Evolutionary conservation across 2,329 filamentous ascomycete species (phyloP), one percentile per base, ranked within the genome.

Genomic region (Helotiales sp.): DNA sequence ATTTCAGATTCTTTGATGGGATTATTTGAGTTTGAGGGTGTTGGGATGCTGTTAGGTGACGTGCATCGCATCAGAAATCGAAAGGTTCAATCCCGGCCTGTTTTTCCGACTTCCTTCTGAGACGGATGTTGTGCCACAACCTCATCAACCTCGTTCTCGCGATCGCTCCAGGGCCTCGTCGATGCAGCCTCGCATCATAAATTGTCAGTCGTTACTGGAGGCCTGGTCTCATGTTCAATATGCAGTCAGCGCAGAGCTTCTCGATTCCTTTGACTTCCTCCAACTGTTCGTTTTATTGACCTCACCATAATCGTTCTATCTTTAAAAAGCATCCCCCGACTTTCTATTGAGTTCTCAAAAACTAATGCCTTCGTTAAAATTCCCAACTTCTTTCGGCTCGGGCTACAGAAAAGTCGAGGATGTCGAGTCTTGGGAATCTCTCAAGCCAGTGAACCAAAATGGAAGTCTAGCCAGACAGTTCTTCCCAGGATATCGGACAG

Each of bases 381-480:
- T 24, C 24, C 26, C 24, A 6, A 45, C 22, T 13, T 32, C 15
- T 5, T 32, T 45, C 22, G 17, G 11, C 28, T 60, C 50, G 4
- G 32, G 52, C 20, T 63, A 63, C n/a, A 28, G n/a, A 17, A 28
- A 57, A 24, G 47, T 63, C 37, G 26, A 8, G 15, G 61, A 57
- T 32, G 26, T 10, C 49, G 61, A 63, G 22, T 63, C 61, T 13
- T 55, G 49, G 34, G 50, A 63, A 22, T n/a, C 22, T 6, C 26
- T 32, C 11, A 37, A 43, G 13, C 15, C 13, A 2, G 17, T 17
- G 57, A 45, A 30, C 5, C 50, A 43, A 17, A 20, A 45, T 47
- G 24, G 34, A 22, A 32, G n/a, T 30, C 11, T 34, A 26, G 24
- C 61, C 32, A 37, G 37, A 45, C 20, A 8, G 3, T 13, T 17